Evolutionary conservation across 306 rosid genomes (phyloP).

Genomic region (Pyrus bretschneideri): DNA sequence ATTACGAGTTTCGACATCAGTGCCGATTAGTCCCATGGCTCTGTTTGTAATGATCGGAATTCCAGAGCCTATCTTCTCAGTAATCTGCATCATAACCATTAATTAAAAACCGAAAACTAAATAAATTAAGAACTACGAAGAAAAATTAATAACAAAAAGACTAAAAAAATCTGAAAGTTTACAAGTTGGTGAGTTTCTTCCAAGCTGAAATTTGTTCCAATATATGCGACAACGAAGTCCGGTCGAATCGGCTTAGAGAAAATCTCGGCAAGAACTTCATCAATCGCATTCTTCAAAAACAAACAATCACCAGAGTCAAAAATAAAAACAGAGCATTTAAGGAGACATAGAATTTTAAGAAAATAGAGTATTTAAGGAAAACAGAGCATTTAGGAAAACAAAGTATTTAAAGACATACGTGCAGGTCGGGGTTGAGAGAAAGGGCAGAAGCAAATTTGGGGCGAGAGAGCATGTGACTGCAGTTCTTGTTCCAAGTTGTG

Average conservation of each 20-base stretch:
- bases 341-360: neutral
- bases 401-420: slow-evolving; percentile 14
- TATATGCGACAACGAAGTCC: slow-evolving; percentile 35
- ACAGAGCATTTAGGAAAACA: neutral
- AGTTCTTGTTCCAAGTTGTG: slow-evolving; percentile 45
- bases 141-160: neutral
- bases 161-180: neutral
- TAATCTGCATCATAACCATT: slow-evolving; percentile 21
- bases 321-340: neutral
- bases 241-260: slow-evolving; percentile 54
- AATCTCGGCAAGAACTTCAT: slow-evolving; percentile 44
- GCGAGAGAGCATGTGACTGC: slow-evolving; percentile 39
- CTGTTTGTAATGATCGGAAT: slow-evolving; percentile 36
- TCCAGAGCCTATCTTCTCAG: slow-evolving; percentile 21
- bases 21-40: slow-evolving; percentile 44
- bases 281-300: slow-evolving; percentile 36
- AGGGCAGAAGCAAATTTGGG: slow-evolving; percentile 53
- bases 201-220: slow-evolving; percentile 17
- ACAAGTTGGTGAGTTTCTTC: slow-evolving; percentile 12
- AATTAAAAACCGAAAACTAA: neutral
- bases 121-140: neutral
- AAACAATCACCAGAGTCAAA: neutral
- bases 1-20: slow-evolving; percentile 37
- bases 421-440: slow-evolving; percentile 42
- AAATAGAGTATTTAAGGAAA: neutral